Percentiles rank a stretch among this genome's conserved stretches.
These are phyloP conservation scores for Rhizophagus sp. DNA, from an alignment of 192 early-diverging fungal species.

Conservation along the genomic window DNA sequence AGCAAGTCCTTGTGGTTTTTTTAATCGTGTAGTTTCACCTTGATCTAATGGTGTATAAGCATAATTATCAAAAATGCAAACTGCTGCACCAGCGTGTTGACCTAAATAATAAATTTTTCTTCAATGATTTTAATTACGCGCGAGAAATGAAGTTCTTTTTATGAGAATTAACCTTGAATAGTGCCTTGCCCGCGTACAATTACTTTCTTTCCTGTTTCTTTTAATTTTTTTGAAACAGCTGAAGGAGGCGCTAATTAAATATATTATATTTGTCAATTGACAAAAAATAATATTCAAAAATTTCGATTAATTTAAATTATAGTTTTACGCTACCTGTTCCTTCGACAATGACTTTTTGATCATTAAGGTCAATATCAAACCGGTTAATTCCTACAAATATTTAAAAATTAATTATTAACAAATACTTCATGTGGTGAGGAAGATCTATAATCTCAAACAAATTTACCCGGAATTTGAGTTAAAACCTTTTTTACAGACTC, in stretches of 20 bases:
- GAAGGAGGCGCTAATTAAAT: slow-evolving; percentile 61
- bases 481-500: slow-evolving; percentile 65
- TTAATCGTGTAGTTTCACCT: slow-evolving; percentile 8
- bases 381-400: slow-evolving; percentile 54
- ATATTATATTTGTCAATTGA: neutral
- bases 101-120: slow-evolving; percentile 23
- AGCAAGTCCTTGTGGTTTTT: slow-evolving; percentile 64
- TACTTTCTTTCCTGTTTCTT: slow-evolving; percentile 69
- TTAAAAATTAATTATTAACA: neutral
- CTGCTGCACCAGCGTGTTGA: slow-evolving; percentile 77
- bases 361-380: slow-evolving; percentile 65
- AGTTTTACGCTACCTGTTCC: slow-evolving; percentile 52
- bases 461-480: slow-evolving; percentile 40
- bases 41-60: slow-evolving; percentile 25
- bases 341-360: slow-evolving; percentile 76
- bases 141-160: neutral
- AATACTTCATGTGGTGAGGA: too few species aligned
- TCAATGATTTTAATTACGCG: neutral
- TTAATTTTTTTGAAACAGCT: slow-evolving; percentile 58
- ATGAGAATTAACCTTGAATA: slow-evolving; percentile 42
- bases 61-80: slow-evolving; percentile 84
- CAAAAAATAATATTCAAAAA: neutral
- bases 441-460: neutral
- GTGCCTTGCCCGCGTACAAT: slow-evolving; percentile 80
- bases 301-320: neutral